A percentile compares a stretch with the other conserved stretches of the same genome.
phyloP scores from a whole-genome alignment of 2,329 filamentous ascomycete species.

The Apiospora kogelbergensis region DNA sequence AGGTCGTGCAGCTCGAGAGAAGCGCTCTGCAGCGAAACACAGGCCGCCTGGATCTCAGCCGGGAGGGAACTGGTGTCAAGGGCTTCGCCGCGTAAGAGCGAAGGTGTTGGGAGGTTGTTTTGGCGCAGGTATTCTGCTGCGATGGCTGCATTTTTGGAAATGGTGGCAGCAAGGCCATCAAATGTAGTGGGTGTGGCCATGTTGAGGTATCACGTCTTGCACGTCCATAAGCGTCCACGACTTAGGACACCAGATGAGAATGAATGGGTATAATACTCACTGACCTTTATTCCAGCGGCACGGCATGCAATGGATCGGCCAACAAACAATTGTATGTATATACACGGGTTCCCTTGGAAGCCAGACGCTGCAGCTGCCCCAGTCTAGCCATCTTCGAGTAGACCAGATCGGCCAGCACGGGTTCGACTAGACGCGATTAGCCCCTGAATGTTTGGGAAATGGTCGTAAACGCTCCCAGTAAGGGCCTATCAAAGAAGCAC shows the following conservation, averaged over 20 bases:
- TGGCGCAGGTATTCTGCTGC: background rate
- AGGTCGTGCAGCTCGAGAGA: slow-evolving; percentile 8
- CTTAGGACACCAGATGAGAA: background rate
- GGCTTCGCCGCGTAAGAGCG: background rate
- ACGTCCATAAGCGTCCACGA: background rate
- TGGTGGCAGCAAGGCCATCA: background rate
- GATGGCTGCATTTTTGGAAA: slow-evolving; percentile 4
- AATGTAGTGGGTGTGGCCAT: background rate
- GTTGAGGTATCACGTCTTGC: background rate
- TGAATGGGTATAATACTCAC: too few species aligned
- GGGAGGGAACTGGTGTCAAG: background rate
- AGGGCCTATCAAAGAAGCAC: slow-evolving; percentile 6
- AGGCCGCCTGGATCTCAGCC: background rate
- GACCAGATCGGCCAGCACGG: background rate
- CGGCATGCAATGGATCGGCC: background rate
- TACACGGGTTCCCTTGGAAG: background rate
- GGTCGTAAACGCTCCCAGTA: background rate
- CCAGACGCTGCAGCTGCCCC: too few species aligned
- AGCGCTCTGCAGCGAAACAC: background rate
- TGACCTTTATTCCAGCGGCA: background rate
- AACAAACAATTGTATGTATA: background rate
- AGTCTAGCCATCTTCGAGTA: background rate
- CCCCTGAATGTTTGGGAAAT: background rate
- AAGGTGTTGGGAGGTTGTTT: slow-evolving; percentile 4
- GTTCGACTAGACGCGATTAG: background rate